Evolutionary conservation across 2,329 filamentous ascomycete species (phyloP).

Genomic region (Monilinia fructigena): DNA sequence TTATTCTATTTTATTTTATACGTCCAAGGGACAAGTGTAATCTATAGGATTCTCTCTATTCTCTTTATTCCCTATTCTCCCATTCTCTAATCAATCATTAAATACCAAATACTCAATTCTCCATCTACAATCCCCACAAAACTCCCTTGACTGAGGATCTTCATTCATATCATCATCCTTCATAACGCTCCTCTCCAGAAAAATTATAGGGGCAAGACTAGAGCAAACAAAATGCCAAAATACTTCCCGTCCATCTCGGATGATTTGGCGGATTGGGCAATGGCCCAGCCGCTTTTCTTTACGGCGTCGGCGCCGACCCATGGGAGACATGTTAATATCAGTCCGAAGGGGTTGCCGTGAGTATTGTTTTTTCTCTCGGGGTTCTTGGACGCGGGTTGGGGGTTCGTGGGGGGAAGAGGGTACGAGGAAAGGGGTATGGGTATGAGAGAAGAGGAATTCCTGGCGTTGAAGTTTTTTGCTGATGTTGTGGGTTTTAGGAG

Average conservation of each 20-base stretch:
- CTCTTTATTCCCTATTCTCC: neutral
- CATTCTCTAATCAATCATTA: no score
- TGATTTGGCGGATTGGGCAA: constrained; percentile 61
- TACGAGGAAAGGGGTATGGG: no score
- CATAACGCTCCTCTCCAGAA: neutral
- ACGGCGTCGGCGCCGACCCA: constrained; percentile 68
- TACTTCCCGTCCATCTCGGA: constrained; percentile 52
- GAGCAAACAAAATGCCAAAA: constrained; percentile 10
- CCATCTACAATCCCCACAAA: neutral
- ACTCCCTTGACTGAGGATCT: no score
- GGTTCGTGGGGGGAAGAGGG: no score
- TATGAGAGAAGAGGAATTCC: neutral
- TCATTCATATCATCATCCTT: no score
- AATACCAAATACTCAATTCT: no score
- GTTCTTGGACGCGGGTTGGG: neutral
- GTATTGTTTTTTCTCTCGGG: neutral
- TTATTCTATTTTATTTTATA: no score
- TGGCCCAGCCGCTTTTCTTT: constrained; percentile 71
- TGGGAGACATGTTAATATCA: constrained; percentile 71
- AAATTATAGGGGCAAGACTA: no score
- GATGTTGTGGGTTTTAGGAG: neutral
- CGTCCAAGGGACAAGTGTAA: no score
- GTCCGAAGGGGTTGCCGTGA: constrained; percentile 68
- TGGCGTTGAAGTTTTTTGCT: neutral
- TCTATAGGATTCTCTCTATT: no score